These are phyloP conservation scores for Rubia peregrina DNA, from an alignment of 305 asterid species.

Conservation along the genomic window DNA sequence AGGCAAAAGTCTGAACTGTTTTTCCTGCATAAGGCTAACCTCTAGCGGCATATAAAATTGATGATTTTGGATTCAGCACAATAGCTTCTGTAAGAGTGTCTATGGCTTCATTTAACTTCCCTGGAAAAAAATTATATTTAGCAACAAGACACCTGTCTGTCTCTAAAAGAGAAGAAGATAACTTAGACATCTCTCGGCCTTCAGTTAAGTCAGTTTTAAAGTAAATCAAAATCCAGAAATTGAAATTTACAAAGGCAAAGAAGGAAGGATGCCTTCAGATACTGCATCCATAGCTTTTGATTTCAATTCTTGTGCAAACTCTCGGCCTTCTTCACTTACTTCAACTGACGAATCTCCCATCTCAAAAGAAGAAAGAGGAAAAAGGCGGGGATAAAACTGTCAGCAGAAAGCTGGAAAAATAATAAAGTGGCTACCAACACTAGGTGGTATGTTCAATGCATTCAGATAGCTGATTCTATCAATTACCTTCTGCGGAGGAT, in stretches of 20 bases:
- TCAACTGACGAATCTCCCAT: constrained; percentile 70
- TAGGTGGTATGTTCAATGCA: neutral
- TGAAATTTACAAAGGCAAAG: constrained; percentile 1
- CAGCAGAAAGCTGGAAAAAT: neutral
- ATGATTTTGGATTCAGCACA: constrained; percentile 58
- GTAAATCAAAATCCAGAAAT: neutral
- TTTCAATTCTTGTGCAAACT: constrained; percentile 50
- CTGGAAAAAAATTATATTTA: constrained; percentile 26
- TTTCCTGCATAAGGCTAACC: constrained; percentile 34
- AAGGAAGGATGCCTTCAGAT: constrained; percentile 37
- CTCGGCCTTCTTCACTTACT: constrained; percentile 60
- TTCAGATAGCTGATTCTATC: constrained; percentile 5
- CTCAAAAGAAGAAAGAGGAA: constrained; percentile 22
- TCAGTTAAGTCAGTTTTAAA: neutral
- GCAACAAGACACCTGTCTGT: constrained; percentile 12
- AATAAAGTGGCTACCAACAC: neutral
- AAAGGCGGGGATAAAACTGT: neutral
- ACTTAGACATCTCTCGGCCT: neutral
- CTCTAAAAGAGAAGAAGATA: constrained; percentile 5
- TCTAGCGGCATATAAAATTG: constrained; percentile 60
- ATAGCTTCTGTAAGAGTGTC: constrained; percentile 61
- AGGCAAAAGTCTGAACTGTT: constrained; percentile 6
- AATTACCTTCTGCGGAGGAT: constrained; percentile 59
- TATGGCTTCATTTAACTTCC: constrained; percentile 51
- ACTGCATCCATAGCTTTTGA: constrained; percentile 58